Conservation (phyloP, 345 rosid genomes). For the Eucalyptus pumila region DNA sequence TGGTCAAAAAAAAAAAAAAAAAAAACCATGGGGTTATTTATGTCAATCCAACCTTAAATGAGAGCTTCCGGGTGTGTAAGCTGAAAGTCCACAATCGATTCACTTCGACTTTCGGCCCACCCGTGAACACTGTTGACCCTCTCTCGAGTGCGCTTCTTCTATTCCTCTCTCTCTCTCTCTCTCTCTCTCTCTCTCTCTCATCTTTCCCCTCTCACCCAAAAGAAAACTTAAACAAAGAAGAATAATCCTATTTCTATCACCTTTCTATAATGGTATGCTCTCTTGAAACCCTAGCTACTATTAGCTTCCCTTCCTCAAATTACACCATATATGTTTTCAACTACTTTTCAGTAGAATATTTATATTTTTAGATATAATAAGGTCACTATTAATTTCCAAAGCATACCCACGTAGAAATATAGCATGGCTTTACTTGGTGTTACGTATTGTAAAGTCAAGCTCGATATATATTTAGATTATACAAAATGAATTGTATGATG, state of each 20-base stretch:
- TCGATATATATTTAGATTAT: too few species aligned
- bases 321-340: neutral
- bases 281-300: neutral
- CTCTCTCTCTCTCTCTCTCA: too few species aligned
- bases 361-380: neutral
- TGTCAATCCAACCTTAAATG: neutral
- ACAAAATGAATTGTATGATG: neutral
- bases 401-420: neutral
- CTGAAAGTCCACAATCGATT: too few species aligned
- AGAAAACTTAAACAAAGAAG: too few species aligned
- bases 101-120: too few species aligned
- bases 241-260: neutral
- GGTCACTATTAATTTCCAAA: neutral
- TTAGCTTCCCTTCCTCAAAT: neutral
- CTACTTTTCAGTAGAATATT: neutral
- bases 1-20: neutral
- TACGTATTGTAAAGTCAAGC: neutral
- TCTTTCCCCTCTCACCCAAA: too few species aligned
- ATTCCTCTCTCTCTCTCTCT: too few species aligned
- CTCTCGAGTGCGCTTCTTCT: too few species aligned
- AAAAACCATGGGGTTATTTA: neutral
- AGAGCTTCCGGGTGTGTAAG: neutral
- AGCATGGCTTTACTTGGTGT: neutral
- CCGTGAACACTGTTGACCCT: too few species aligned
- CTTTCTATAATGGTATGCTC: neutral